Conservation (phyloP, 1,284 basidiomycete genomes). For the Inonotus obliquus region DNA sequence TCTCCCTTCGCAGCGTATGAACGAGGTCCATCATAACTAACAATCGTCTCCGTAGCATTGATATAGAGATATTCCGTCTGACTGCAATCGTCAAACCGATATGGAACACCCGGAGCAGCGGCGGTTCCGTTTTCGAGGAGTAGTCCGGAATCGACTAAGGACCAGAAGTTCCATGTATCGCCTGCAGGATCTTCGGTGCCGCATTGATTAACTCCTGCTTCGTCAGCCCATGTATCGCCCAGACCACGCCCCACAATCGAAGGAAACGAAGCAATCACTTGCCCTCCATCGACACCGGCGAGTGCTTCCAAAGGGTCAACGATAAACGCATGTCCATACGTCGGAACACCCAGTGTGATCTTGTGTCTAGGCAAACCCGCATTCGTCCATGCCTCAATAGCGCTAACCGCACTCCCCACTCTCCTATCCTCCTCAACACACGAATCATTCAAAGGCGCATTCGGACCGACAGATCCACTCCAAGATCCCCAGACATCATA, state of each 20-base stretch:
- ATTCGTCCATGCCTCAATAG: constrained; percentile 66
- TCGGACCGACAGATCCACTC: constrained; percentile 60
- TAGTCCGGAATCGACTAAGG: constrained; percentile 49
- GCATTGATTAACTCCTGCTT: constrained; percentile 48
- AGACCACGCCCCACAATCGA: constrained; percentile 40
- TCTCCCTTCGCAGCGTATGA: constrained; percentile 57
- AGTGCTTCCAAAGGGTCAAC: constrained; percentile 40
- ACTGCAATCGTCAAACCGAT: constrained; percentile 56
- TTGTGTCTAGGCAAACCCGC: constrained; percentile 78
- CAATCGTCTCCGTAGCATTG: constrained; percentile 42
- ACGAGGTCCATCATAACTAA: constrained; percentile 56
- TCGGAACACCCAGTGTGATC: constrained; percentile 78
- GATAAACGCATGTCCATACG: constrained; percentile 65
- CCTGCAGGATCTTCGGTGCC: constrained; percentile 40
- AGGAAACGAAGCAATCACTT: constrained; percentile 44
- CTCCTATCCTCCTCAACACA: constrained; percentile 61
- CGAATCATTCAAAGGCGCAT: constrained; percentile 75
- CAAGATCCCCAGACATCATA: constrained; percentile 75
- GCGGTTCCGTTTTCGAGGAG: constrained; percentile 45
- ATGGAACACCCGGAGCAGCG: constrained; percentile 41
- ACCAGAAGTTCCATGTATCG: constrained; percentile 57
- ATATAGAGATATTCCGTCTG: constrained; percentile 69
- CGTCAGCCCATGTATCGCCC: constrained; percentile 55
- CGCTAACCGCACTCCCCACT: constrained; percentile 70
- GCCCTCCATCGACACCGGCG: constrained; percentile 25